phyloP scores from a whole-genome alignment of 768 basidiomycete genomes.

The Steccherinum ochraceum region DNA sequence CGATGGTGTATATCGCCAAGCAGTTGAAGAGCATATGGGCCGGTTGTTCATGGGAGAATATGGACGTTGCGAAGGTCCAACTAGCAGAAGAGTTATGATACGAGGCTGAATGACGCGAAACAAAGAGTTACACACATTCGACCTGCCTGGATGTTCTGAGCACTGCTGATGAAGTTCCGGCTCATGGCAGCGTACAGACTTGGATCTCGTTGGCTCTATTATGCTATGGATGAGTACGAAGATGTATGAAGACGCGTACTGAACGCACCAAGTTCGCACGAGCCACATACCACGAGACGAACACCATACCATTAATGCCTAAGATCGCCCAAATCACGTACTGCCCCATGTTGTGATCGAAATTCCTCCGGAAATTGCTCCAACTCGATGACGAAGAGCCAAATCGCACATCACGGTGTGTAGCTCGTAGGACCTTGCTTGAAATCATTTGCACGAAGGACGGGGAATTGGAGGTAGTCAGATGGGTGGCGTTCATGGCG shows the following conservation, averaged over 20 bases:
- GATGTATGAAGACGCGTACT: too few species aligned
- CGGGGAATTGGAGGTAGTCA: too few species aligned
- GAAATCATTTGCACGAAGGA: constrained; percentile 13
- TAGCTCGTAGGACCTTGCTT: constrained; percentile 14
- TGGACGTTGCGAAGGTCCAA: constrained; percentile 67
- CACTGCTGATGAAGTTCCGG: constrained; percentile 57
- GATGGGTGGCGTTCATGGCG: too few species aligned
- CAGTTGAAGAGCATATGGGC: constrained; percentile 68
- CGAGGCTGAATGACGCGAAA: background rate
- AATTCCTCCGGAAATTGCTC: too few species aligned
- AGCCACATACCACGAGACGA: constrained; percentile 46
- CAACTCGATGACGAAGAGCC: too few species aligned
- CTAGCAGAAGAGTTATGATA: constrained; percentile 28
- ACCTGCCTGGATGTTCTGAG: constrained; percentile 56
- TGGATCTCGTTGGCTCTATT: constrained; percentile 24
- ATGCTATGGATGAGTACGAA: too few species aligned
- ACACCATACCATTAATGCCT: constrained; percentile 56
- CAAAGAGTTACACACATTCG: constrained; percentile 45
- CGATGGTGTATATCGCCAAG: constrained; percentile 77
- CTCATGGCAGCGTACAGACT: constrained; percentile 41
- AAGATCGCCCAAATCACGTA: constrained; percentile 63
- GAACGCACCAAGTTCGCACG: constrained; percentile 17
- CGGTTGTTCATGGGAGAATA: constrained; percentile 63
- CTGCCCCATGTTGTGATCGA: too few species aligned
- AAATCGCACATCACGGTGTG: too few species aligned